Evolutionary conservation across 805 yeast species (phyloP), one percentile per base, ranked within the genome.

Genomic region (Kodamaea hsintzibuensis): DNA sequence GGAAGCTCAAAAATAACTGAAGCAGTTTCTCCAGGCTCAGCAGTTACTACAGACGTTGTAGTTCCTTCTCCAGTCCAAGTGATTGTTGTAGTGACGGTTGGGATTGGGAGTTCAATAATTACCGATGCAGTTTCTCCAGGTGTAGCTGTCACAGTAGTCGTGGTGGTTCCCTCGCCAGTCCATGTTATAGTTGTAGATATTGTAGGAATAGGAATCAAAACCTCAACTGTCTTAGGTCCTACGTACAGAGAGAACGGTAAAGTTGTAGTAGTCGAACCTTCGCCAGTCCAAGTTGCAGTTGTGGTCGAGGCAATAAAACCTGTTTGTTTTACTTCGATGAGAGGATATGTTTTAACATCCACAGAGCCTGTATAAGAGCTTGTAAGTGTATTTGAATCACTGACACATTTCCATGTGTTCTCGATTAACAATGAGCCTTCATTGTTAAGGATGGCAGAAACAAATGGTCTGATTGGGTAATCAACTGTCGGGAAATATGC

Each of bases 221-320:
- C 68, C n/a, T 55, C 60, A 33, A 64, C 64, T 2, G 68, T 65
- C 49, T 51, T 59, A 8, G 70, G 66, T 16, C 55, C 57, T 3
- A 30, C 45, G 33, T 10, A 49, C 61, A 8, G 65, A 54, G 12
- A 38, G n/a, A 3, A 60, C 57, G 38, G 56, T 46, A 30, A 30
- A n/a, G 62, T 59, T n/a, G 57, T 37, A 1, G 60, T 51, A 18
- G 22, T 25, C 1, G 43, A 4, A 17, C 51, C 52, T 17, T 54
- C 35, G 57, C 60, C 58, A 12, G 58, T 55, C 12, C 44, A 13
- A 19, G 51, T 18, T 4, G 49, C 30, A 7, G 57, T 52, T 4
- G 49, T 43, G 9, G 56, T 54, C 18, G 60, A 53, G 16, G 37
- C 42, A 10, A 30, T 30, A 30, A 5, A 30, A 9, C 35, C 35